Percentiles rank a stretch among this genome's conserved stretches.
Evolutionary conservation across 1,139 yeast species (phyloP).

Genomic region (Debaryomycetaceae sp.): DNA sequence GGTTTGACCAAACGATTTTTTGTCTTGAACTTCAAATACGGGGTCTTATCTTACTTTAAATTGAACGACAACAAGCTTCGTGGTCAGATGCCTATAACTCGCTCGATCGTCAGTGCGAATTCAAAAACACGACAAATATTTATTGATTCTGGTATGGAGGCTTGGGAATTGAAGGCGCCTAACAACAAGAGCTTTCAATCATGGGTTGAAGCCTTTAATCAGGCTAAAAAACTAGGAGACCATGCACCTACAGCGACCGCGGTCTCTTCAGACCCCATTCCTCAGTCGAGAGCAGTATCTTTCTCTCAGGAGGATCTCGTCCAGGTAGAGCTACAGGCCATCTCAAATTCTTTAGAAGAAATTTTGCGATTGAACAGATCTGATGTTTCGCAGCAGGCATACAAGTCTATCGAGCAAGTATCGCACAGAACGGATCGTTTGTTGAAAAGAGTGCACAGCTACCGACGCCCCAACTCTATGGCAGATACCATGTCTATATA

Average conservation of each 20-base stretch:
- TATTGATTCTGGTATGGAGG: constrained; percentile 91
- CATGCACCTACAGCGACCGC: not conserved
- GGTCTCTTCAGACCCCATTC: not conserved
- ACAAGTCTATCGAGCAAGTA: not conserved
- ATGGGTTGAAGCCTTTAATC: constrained; percentile 75
- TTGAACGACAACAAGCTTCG: constrained; percentile 61
- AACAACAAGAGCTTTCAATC: constrained; percentile 55
- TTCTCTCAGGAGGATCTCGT: not conserved
- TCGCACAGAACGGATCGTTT: not conserved
- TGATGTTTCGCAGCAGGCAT: not conserved
- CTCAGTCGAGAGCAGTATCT: not conserved
- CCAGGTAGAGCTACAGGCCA: not conserved
- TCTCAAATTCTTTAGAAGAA: not conserved
- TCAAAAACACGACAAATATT: constrained; percentile 57
- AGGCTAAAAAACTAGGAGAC: constrained; percentile 18
- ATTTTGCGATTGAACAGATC: not conserved
- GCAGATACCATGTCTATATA: constrained; percentile 15
- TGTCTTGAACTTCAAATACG: constrained; percentile 69
- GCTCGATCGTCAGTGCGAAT: constrained; percentile 75
- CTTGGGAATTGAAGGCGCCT: constrained; percentile 77
- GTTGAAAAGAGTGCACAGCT: not conserved
- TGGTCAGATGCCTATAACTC: constrained; percentile 84
- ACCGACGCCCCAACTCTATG: not conserved
- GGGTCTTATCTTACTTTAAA: constrained; percentile 72
- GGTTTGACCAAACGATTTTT: constrained; percentile 83